phyloP scores from a whole-genome alignment of 2,329 filamentous ascomycete species.

The Bipolaris sorokiniana region DNA sequence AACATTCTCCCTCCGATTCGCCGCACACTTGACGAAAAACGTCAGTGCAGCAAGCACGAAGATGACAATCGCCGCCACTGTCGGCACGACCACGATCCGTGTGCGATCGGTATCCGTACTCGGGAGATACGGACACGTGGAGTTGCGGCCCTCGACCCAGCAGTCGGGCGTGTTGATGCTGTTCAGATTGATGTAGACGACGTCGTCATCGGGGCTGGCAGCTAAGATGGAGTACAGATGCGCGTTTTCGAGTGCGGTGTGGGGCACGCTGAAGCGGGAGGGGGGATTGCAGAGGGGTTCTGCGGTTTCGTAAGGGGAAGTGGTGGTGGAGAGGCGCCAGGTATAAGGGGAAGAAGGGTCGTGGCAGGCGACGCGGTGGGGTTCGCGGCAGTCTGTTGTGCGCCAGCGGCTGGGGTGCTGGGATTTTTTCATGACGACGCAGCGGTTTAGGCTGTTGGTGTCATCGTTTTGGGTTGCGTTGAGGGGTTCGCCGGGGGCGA shows the following conservation, averaged over 20 bases:
- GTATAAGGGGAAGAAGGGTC: constrained; percentile 59
- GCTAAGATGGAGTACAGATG: constrained; percentile 56
- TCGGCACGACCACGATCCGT: constrained; percentile 64
- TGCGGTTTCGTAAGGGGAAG: constrained; percentile 53
- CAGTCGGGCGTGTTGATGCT: constrained; percentile 62
- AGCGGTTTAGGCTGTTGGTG: constrained; percentile 52
- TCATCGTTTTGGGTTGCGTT: constrained; percentile 50
- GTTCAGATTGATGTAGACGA: constrained; percentile 67
- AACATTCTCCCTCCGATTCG: constrained; percentile 62
- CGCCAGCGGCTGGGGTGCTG: constrained; percentile 63
- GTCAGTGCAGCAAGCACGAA: constrained; percentile 66
- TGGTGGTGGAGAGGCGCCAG: constrained; percentile 60
- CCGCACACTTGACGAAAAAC: constrained; percentile 68
- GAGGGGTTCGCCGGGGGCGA: constrained; percentile 62
- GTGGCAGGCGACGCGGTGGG: constrained; percentile 64
- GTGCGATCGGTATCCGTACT: constrained; percentile 52
- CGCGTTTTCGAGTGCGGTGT: constrained; percentile 67
- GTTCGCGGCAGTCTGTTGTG: constrained; percentile 60
- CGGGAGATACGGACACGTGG: constrained; percentile 64
- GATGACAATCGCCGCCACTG: constrained; percentile 67
- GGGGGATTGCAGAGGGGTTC: constrained; percentile 56
- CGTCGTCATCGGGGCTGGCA: constrained; percentile 12
- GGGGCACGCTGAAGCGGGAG: constrained; percentile 62
- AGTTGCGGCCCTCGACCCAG: constrained; percentile 64
- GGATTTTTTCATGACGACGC: constrained; percentile 59